phyloP scores from a whole-genome alignment of 2,329 filamentous ascomycete genomes.

The Paecilomyces dactylethromorphus region DNA sequence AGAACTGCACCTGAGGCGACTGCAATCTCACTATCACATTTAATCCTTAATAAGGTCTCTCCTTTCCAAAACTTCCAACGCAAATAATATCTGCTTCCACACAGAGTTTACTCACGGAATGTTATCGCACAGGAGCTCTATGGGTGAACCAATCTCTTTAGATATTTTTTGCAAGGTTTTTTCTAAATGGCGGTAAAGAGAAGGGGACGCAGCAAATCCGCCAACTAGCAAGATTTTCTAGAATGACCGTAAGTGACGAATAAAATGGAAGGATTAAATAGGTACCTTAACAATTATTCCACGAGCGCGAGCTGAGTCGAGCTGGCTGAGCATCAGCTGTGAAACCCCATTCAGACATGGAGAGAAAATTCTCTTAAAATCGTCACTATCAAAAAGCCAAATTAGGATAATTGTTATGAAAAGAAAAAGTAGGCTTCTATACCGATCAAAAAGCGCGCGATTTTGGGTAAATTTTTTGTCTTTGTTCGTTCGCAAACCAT shows the following conservation, averaged over 20 bases:
- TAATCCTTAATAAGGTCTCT: background rate
- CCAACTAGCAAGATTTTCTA: constrained; percentile 25
- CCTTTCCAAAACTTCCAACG: too few species aligned
- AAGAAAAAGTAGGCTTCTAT: background rate
- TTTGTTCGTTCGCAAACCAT: background rate
- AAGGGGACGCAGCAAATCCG: constrained; percentile 22
- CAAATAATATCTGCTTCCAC: too few species aligned
- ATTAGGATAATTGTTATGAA: background rate
- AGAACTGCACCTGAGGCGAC: constrained; percentile 24
- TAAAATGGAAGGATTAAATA: background rate
- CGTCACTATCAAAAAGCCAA: constrained; percentile 3
- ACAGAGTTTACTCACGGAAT: too few species aligned
- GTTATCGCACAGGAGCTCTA: too few species aligned
- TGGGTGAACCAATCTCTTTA: too few species aligned
- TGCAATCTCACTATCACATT: constrained; percentile 13
- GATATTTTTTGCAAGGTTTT: background rate
- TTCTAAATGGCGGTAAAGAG: background rate
- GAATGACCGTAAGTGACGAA: background rate
- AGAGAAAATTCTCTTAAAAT: constrained; percentile 15
- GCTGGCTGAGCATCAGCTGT: constrained; percentile 12
- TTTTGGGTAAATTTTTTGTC: background rate
- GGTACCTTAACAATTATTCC: constrained; percentile 5
- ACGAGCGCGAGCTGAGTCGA: constrained; percentile 16
- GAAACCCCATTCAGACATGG: constrained; percentile 8
- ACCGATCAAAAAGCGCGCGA: background rate